A percentile compares a stretch with the other conserved stretches of the same genome.
Evolutionary conservation across 768 basidiomycete species (phyloP).

Genomic region (Porpolomopsis calyptriformis): DNA sequence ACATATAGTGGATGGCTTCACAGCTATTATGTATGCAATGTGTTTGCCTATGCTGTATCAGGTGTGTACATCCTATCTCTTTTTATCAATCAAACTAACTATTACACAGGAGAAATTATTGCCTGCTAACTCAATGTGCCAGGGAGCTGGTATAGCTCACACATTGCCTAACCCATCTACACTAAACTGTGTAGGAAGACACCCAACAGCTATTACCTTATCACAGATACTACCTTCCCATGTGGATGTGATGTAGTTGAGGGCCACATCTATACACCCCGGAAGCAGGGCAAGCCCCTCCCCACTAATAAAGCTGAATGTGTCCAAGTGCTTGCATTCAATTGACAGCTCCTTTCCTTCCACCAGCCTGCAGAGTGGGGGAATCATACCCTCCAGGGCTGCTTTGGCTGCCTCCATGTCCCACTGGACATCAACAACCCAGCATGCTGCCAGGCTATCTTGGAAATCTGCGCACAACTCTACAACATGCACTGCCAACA

Average conservation of each 20-base stretch:
- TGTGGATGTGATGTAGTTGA: constrained; percentile 13
- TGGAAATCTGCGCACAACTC: constrained; percentile 24
- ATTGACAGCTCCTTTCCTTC: constrained; percentile 32
- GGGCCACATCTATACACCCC: constrained; percentile 24
- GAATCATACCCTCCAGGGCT: constrained; percentile 32
- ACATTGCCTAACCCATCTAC: constrained; percentile 32
- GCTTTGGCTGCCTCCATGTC: constrained; percentile 34
- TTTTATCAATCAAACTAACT: too few species aligned
- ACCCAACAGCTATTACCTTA: constrained; percentile 27
- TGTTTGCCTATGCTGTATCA: constrained; percentile 21
- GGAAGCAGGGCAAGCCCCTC: constrained; percentile 23
- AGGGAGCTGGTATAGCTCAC: constrained; percentile 34
- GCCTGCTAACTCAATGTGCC: constrained; percentile 25
- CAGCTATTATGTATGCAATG: constrained; percentile 27
- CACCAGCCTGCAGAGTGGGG: constrained; percentile 46
- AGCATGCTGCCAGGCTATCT: constrained; percentile 20
- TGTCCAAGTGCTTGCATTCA: constrained; percentile 17
- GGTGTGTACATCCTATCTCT: constrained; percentile 14
- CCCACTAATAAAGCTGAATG: constrained; percentile 13
- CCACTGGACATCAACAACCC: constrained; percentile 26
- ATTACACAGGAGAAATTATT: constrained; percentile 30
- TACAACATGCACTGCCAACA: constrained; percentile 23
- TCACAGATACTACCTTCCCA: constrained; percentile 32
- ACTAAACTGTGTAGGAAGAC: constrained; percentile 14
- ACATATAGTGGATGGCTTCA: constrained; percentile 36